Base-by-base conservation (phyloP, 305 asterid genomes). In the Lippia alba region DNA sequence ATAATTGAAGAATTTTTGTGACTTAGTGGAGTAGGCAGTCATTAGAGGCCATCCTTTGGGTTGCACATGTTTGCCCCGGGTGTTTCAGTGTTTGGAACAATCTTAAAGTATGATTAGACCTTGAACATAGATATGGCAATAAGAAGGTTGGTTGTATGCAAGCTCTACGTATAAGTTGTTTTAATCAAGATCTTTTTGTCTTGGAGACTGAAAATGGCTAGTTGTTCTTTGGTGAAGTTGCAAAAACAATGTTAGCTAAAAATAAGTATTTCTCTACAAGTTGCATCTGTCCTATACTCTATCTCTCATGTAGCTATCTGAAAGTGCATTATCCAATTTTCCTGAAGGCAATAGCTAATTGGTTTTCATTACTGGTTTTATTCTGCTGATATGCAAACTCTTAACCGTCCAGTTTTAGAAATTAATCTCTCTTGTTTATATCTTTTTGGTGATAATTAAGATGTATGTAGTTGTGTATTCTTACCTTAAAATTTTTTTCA, bases 281-380 rank as follows among this genome's bases (percentile, higher is more conserved):
- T 16, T 55, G 53, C 51, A 30, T 72, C 5, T 17, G 41, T 12
- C 11, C 54, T 62, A 17, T 16, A 19, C 16, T 32, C 16, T 32
- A 5, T 44, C 17, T 56, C 45, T 51, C 17, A 11, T 3, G 3
- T 2, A 36, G 46, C 9, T 36, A 9, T 61, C 33, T 30, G 14
- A 51, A 61, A 61, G 55, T 70, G 53, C 46, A 61, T n/a, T 33
- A 14, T 59, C 17, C 33, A 40, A 39, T 61, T 44, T 10, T 44
- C 39, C n/a, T 17, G 50, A 34, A 50, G 54, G 54, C 11, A 12
- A 56, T 39, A 17, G 51, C 34, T 15, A 40, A 61, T 16, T 51
- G 11, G 10, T 16, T 58, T 34, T 16, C 18, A 32, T 20, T 61
- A 39, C 17, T 11, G 8, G 48, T 40, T 5, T 4, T 41, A 1